Evolutionary conservation across 306 rosid species (phyloP).

Genomic region (Cercis canadensis): DNA sequence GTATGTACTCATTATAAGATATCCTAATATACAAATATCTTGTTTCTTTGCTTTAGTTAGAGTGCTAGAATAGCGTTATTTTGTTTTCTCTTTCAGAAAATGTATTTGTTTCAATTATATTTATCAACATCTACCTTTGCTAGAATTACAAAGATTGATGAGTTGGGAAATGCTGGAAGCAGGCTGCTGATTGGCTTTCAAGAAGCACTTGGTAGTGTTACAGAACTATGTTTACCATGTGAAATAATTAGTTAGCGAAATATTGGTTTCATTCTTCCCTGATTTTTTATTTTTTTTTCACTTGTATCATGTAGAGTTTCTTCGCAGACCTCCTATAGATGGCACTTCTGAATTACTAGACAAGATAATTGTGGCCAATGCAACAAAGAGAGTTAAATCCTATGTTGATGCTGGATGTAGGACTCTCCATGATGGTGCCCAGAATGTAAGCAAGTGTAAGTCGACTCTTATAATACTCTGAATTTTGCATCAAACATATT

Average conservation of each 20-base stretch:
- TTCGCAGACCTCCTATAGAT: conserved; percentile 64
- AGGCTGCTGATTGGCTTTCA: conserved; percentile 65
- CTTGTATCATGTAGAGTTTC: conserved; percentile 56
- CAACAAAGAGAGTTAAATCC: conserved; percentile 58
- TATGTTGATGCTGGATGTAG: conserved; percentile 72
- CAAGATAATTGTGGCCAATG: conserved; percentile 57
- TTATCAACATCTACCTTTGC: conserved; percentile 36
- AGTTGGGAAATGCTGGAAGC: conserved; percentile 62
- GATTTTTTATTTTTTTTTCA: background rate
- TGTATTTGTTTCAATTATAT: background rate
- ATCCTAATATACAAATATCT: background rate
- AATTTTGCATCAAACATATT: background rate
- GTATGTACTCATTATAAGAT: background rate
- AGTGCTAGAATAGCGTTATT: background rate
- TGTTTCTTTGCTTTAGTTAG: background rate
- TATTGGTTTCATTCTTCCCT: background rate
- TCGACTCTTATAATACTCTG: background rate
- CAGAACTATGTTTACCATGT: conserved; percentile 27
- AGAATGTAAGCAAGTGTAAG: conserved; percentile 58
- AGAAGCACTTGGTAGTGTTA: conserved; percentile 72
- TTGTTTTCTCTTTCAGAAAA: background rate
- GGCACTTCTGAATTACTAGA: conserved; percentile 55
- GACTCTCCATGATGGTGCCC: conserved; percentile 53
- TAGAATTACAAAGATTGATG: conserved; percentile 73
- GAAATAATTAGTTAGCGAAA: background rate